phyloP scores from a whole-genome alignment of 2,329 filamentous ascomycete species.

The Chaetomiaceae sp. region DNA sequence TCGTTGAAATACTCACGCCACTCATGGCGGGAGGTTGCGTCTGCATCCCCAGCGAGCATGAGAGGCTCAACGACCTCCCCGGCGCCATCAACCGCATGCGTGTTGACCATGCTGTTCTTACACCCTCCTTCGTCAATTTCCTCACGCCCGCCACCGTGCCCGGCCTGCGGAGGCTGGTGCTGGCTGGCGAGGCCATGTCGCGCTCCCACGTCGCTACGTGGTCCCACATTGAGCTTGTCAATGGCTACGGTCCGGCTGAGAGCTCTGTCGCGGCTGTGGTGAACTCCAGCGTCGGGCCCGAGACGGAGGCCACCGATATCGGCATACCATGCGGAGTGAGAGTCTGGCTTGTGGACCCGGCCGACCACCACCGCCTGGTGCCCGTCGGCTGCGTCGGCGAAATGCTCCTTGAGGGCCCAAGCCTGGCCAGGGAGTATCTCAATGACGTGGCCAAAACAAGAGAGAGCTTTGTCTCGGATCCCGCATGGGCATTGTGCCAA shows the following conservation, averaged over 20 bases:
- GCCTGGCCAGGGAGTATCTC: constrained; percentile 22
- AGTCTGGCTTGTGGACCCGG: constrained; percentile 32
- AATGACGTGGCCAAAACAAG: constrained; percentile 35
- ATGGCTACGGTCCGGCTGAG: constrained; percentile 27
- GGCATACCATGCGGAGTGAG: constrained; percentile 23
- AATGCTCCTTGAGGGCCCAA: constrained; percentile 22
- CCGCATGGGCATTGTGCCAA: constrained; percentile 33
- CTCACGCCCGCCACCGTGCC: constrained; percentile 27
- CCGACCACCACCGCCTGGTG: constrained; percentile 23
- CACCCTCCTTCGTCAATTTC: constrained; percentile 19
- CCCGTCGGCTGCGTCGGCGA: constrained; percentile 25
- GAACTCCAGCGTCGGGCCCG: constrained; percentile 13
- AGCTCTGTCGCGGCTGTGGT: constrained; percentile 15
- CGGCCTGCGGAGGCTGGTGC: constrained; percentile 23
- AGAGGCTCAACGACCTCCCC: constrained; percentile 36
- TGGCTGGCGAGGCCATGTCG: constrained; percentile 28
- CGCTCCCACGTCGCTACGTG: constrained; percentile 24
- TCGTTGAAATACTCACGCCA: constrained; percentile 24
- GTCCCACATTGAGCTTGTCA: constrained; percentile 26
- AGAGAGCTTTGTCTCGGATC: constrained; percentile 41
- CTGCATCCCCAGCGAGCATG: constrained; percentile 37
- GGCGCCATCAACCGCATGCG: constrained; percentile 27
- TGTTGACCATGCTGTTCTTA: constrained; percentile 27
- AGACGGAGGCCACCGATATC: constrained; percentile 22
- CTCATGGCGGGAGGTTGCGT: constrained; percentile 30